phyloP scores from a whole-genome alignment of 768 basidiomycete genomes.

The Hypholoma sublateritium region DNA sequence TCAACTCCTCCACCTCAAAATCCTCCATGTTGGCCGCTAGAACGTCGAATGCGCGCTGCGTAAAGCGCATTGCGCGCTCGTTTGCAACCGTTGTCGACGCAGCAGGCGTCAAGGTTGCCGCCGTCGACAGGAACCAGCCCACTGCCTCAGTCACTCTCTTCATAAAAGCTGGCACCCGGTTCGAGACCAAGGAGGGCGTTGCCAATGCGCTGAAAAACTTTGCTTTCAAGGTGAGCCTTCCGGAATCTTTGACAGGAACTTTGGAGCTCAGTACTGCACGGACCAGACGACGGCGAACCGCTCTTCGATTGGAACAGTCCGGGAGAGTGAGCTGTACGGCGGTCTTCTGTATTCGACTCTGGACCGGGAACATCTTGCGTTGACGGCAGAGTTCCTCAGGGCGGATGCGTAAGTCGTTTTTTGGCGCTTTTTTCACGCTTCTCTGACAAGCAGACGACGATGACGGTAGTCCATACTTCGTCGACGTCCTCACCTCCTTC shows the following conservation, averaged over 20 bases:
- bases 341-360: slow-evolving; percentile 86
- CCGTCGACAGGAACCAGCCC: slow-evolving; percentile 79
- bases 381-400: slow-evolving; percentile 93
- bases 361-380: slow-evolving; percentile 85
- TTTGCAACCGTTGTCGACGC: slow-evolving; percentile 85
- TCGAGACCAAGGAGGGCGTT: slow-evolving; percentile 84
- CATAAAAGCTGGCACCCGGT: slow-evolving; percentile 90
- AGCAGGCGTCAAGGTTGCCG: slow-evolving; percentile 83
- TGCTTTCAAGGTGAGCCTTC: slow-evolving; percentile 87
- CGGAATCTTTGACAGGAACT: neutral
- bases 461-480: slow-evolving; percentile 74
- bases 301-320: slow-evolving; percentile 86
- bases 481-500: slow-evolving; percentile 84
- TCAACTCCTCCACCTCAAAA: slow-evolving; percentile 30
- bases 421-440: neutral
- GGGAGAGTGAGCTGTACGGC: slow-evolving; percentile 92
- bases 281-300: slow-evolving; percentile 79
- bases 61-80: slow-evolving; percentile 60
- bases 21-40: slow-evolving; percentile 59
- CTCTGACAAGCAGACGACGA: slow-evolving; percentile 6
- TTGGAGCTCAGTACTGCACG: neutral
- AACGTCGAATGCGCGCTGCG: slow-evolving; percentile 55
- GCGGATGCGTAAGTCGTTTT: slow-evolving; percentile 87
- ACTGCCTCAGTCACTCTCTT: slow-evolving; percentile 87
- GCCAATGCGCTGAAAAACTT: slow-evolving; percentile 97